Percentiles rank a stretch among this genome's conserved stretches.
phyloP scores from a whole-genome alignment of 306 rosid genomes.

The Sechiopsis laciniata region DNA sequence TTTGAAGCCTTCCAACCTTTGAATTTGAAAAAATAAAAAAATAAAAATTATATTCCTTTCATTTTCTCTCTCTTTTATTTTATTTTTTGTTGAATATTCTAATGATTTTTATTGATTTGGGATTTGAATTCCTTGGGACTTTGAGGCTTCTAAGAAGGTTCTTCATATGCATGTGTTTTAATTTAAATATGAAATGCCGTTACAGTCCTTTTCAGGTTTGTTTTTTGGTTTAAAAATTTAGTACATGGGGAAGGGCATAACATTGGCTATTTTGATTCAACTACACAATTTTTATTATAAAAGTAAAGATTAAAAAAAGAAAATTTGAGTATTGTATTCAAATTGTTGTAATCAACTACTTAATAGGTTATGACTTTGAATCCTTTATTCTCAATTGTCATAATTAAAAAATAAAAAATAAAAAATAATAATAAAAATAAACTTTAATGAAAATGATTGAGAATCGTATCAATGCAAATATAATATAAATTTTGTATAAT shows the following conservation, averaged over 20 bases:
- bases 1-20: not conserved
- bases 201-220: not conserved
- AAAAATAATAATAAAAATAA: too few relatives aligned
- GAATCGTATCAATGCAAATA: too few relatives aligned
- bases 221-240: not conserved
- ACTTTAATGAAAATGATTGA: too few relatives aligned
- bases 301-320: not conserved
- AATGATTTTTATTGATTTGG: not conserved
- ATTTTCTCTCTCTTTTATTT: not conserved
- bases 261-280: not conserved
- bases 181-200: not conserved
- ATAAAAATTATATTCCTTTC: not conserved
- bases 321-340: too few relatives aligned
- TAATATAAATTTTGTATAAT: too few relatives aligned
- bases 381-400: too few relatives aligned
- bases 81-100: not conserved
- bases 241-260: not conserved
- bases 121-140: not conserved
- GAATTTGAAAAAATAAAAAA: not conserved
- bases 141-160: slow-evolving; percentile 9
- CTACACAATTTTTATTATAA: not conserved
- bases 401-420: too few relatives aligned
- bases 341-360: too few relatives aligned
- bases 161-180: not conserved
- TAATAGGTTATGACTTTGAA: too few relatives aligned